Percentiles rank a stretch among this genome's conserved stretches.
These are phyloP conservation scores for Auricularia sp. DNA, from an alignment of 768 basidiomycete species.

Conservation along the genomic window DNA sequence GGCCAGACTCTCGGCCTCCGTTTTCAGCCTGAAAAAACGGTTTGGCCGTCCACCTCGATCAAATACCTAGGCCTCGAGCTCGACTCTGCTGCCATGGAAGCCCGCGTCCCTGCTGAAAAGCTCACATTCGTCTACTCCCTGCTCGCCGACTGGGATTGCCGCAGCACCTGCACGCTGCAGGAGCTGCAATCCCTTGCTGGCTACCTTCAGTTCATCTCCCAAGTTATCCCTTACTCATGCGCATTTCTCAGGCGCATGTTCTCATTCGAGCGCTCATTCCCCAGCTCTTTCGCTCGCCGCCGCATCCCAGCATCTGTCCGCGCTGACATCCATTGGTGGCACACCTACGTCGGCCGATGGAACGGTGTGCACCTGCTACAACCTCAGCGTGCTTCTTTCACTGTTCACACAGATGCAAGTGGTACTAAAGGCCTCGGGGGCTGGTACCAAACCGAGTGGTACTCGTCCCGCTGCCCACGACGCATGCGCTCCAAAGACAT, in stretches of 20 bases:
- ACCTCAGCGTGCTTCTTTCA: no score
- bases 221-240: constrained; percentile 22
- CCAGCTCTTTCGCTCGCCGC: constrained; percentile 7
- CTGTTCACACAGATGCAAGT: no score
- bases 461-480: no score
- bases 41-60: constrained; percentile 7
- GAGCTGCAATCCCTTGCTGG: constrained; percentile 25
- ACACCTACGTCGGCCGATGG: background rate
- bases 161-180: constrained; percentile 11
- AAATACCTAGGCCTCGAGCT: constrained; percentile 15
- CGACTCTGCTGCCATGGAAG: constrained; percentile 21
- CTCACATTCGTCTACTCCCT: constrained; percentile 17
- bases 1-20: constrained; percentile 20
- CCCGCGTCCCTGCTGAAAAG: constrained; percentile 22
- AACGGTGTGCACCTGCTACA: no score
- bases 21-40: constrained; percentile 21
- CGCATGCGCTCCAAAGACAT: no score
- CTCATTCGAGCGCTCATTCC: constrained; percentile 7
- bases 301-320: constrained; percentile 15
- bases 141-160: constrained; percentile 13
- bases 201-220: constrained; percentile 24
- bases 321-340: constrained; percentile 26
- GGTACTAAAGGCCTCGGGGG: no score
- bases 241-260: constrained; percentile 14
- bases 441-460: no score